Conservation (phyloP, 352 stramenopile genomes). For the Phytophthora foliorum region DNA sequence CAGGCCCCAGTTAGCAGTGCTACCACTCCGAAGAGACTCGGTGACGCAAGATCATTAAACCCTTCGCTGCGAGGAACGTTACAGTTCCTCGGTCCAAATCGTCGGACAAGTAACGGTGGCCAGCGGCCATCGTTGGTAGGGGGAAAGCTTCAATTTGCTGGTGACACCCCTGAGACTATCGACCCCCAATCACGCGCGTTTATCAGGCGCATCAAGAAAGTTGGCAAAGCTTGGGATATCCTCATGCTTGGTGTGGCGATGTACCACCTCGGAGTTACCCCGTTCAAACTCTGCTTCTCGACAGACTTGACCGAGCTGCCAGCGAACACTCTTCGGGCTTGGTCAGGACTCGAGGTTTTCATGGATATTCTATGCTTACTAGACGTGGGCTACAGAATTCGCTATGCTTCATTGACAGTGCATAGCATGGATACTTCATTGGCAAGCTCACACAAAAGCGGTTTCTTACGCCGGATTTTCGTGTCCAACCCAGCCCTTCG, state of each 20-base stretch:
- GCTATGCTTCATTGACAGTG: conserved; percentile 39
- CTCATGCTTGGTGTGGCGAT: conserved; percentile 54
- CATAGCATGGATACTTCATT: conserved; percentile 26
- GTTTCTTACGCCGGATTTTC: conserved; percentile 18
- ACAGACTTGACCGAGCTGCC: conserved; percentile 50
- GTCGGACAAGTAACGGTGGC: conserved; percentile 14
- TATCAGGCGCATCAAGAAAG: conserved; percentile 44
- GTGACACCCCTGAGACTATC: conserved; percentile 19
- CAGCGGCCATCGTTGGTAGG: conserved; percentile 11
- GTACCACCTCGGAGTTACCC: conserved; percentile 55
- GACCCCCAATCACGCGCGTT: conserved; percentile 48
- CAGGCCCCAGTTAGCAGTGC: not conserved
- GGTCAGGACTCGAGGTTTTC: conserved; percentile 63
- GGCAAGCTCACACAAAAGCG: conserved; percentile 5
- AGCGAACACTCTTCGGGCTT: conserved; percentile 32
- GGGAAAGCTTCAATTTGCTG: conserved; percentile 20
- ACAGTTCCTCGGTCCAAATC: conserved; percentile 15
- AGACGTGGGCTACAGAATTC: conserved; percentile 57
- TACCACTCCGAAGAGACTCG: conserved; percentile 1
- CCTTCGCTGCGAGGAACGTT: conserved; percentile 20
- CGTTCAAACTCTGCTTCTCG: conserved; percentile 70
- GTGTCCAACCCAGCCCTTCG: conserved; percentile 47
- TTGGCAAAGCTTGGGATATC: conserved; percentile 62
- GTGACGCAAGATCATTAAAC: not conserved
- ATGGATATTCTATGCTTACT: conserved; percentile 59